A percentile compares a stretch with the other conserved stretches of the same genome.
phyloP scores from a whole-genome alignment of 805 yeast species.

The Teunomyces lycoperdinae region DNA sequence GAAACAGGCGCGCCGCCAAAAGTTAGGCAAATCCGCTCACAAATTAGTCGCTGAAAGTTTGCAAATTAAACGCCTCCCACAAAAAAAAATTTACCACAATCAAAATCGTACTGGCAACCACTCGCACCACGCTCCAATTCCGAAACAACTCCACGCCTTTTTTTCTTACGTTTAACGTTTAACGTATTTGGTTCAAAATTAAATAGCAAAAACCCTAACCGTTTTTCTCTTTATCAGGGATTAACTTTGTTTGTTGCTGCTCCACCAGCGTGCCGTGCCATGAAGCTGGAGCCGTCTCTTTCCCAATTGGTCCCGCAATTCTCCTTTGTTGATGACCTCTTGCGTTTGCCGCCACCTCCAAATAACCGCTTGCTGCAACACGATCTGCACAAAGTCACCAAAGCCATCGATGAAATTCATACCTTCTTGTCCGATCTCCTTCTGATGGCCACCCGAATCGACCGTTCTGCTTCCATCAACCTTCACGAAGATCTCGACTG shows the following conservation, averaged over 20 bases:
- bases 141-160: background rate
- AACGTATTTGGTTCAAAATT: too few relatives aligned
- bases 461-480: background rate
- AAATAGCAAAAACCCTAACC: too few relatives aligned
- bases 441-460: slow-evolving; percentile 9
- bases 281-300: slow-evolving; percentile 2
- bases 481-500: slow-evolving; percentile 16
- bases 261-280: background rate
- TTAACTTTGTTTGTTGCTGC: background rate
- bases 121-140: slow-evolving; percentile 1
- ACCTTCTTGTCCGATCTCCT: slow-evolving; percentile 20
- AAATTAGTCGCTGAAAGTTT: too few relatives aligned
- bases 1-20: too few relatives aligned
- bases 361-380: slow-evolving; percentile 15
- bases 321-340: background rate
- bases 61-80: too few relatives aligned
- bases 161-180: background rate
- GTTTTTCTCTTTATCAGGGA: too few relatives aligned
- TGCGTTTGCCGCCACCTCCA: background rate
- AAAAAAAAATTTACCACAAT: background rate
- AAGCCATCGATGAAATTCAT: slow-evolving; percentile 27
- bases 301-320: background rate
- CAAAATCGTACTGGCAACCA: background rate
- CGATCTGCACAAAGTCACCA: slow-evolving; percentile 26
- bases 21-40: too few relatives aligned